Percentiles rank a stretch among this genome's conserved stretches.
phyloP scores from a whole-genome alignment of 768 basidiomycete species.

The Lactifluus piperatus region DNA sequence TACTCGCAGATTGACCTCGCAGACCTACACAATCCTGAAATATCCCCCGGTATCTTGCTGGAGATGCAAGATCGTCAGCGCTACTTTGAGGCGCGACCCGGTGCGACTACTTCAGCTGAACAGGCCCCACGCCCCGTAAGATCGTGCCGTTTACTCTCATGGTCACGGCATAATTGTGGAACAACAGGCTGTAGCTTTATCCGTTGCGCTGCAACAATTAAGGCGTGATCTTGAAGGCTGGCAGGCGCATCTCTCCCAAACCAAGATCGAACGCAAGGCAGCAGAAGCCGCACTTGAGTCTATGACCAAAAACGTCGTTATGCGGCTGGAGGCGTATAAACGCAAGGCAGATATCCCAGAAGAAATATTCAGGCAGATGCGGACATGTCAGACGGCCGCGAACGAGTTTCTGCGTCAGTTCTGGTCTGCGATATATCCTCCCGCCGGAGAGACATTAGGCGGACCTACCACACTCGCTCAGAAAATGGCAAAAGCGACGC shows the following conservation, averaged over 20 bases:
- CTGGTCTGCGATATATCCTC: conserved; percentile 83
- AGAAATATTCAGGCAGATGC: conserved; percentile 71
- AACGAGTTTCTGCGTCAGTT: conserved; percentile 96
- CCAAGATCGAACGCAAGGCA: conserved; percentile 59
- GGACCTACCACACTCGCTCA: conserved; percentile 50
- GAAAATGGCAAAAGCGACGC: conserved; percentile 66
- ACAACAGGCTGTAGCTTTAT: conserved; percentile 40
- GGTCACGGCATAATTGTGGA: conserved; percentile 1
- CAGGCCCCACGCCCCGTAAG: conserved; percentile 22
- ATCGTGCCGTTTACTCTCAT: background rate
- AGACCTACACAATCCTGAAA: conserved; percentile 68
- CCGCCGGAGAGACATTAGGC: conserved; percentile 44
- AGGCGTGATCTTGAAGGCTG: conserved; percentile 44
- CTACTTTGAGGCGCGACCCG: conserved; percentile 65
- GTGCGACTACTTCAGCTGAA: conserved; percentile 15
- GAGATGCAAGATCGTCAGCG: conserved; percentile 83
- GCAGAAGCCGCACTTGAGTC: conserved; percentile 57
- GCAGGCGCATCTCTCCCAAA: conserved; percentile 49
- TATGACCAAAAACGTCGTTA: conserved; percentile 78
- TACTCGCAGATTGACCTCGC: conserved; percentile 70
- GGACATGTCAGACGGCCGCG: conserved; percentile 83
- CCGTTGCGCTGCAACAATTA: conserved; percentile 39
- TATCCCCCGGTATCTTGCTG: conserved; percentile 60
- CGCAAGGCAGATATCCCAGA: conserved; percentile 75
- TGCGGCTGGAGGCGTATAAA: conserved; percentile 56